Evolutionary conservation across 176 grass and related monocot genomes (phyloP).

Genomic region (Paspalum vaginatum): DNA sequence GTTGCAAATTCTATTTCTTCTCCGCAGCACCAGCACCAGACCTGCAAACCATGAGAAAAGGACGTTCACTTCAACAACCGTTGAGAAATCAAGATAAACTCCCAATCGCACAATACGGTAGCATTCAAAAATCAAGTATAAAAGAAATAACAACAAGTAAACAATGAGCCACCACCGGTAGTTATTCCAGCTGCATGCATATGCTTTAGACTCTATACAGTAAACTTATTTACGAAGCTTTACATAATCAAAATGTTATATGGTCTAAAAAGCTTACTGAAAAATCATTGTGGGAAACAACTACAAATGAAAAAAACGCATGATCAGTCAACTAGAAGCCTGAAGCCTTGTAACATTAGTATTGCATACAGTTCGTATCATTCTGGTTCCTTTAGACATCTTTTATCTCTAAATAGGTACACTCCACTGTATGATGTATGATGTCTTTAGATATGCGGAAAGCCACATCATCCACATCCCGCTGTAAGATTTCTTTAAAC

Average conservation of each 20-base stretch:
- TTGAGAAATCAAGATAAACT: neutral
- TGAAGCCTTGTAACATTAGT: neutral
- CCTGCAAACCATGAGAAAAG: constrained; percentile 29
- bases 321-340: neutral
- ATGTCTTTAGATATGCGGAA: too few species aligned
- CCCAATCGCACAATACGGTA: neutral
- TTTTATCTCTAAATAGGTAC: too few species aligned
- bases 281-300: neutral
- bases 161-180: neutral
- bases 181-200: neutral
- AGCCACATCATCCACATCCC: too few species aligned
- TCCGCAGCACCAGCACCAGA: constrained; percentile 43
- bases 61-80: too few species aligned
- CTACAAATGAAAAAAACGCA: neutral
- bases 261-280: neutral
- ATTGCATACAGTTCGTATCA: too few species aligned
- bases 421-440: too few species aligned
- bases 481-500: too few species aligned
- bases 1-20: constrained; percentile 49
- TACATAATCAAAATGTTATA: neutral
- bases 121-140: neutral
- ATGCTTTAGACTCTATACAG: neutral
- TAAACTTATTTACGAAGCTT: neutral
- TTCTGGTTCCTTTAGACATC: too few species aligned
- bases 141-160: neutral